These are phyloP conservation scores for Fusarium acutatum DNA, from an alignment of 2,329 filamentous ascomycete species.

Conservation along the genomic window DNA sequence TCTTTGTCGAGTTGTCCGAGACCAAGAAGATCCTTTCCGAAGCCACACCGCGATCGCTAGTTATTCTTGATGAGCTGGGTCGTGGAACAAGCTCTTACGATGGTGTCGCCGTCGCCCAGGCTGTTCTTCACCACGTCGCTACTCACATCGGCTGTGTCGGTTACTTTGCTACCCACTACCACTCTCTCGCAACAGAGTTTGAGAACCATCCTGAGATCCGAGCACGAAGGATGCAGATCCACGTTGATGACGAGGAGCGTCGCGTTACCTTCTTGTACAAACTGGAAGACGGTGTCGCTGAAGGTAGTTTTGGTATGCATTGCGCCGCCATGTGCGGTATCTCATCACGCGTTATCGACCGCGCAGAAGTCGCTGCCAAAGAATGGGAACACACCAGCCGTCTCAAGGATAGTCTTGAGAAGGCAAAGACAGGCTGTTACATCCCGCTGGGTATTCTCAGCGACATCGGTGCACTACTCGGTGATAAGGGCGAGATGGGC, in stretches of 20 bases:
- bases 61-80: conserved; percentile 96
- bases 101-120: conserved; percentile 94
- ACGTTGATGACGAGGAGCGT: conserved; percentile 84
- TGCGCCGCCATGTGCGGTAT: conserved; percentile 99
- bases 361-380: conserved; percentile 86
- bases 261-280: conserved; percentile 98
- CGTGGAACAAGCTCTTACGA: conserved; percentile 96
- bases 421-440: conserved; percentile 79
- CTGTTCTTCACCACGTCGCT: conserved; percentile 95
- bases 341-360: conserved; percentile 79
- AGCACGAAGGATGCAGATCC: conserved; percentile 90
- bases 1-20: conserved; percentile 96
- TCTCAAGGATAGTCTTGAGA: conserved; percentile 87
- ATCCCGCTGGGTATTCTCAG: conserved; percentile 88
- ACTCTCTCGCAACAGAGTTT: conserved; percentile 92
- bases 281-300: conserved; percentile 90
- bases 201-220: conserved; percentile 86
- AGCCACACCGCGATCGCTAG: conserved; percentile 90
- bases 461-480: conserved; percentile 82
- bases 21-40: conserved; percentile 98
- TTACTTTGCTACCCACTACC: conserved; percentile 98
- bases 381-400: conserved; percentile 96
- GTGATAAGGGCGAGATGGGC: conserved; percentile 61
- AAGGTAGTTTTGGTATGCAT: conserved; percentile 99
- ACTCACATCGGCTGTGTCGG: conserved; percentile 92